These are phyloP conservation scores for Verbascum thapsus DNA, from an alignment of 257 asterid genomes.

Conservation along the genomic window DNA sequence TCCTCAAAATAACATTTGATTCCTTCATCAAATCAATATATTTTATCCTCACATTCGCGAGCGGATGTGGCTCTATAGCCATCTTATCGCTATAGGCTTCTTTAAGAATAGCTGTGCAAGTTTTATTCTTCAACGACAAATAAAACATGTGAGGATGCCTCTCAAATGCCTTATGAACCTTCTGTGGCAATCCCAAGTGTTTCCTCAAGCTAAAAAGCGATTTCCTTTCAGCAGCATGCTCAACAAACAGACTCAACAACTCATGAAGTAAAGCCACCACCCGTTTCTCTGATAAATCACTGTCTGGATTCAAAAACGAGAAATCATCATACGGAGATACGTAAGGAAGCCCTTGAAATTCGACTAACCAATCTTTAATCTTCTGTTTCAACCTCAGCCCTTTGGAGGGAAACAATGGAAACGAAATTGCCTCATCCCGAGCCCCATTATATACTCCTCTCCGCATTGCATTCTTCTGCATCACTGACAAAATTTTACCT, in stretches of 20 bases:
- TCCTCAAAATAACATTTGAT: conserved; percentile 52
- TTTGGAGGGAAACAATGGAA: conserved; percentile 79
- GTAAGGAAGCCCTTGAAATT: conserved; percentile 75
- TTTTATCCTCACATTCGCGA: conserved; percentile 70
- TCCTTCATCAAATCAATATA: conserved; percentile 73
- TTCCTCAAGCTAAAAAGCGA: conserved; percentile 63
- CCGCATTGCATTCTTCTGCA: conserved; percentile 68
- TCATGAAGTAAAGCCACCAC: conserved; percentile 84
- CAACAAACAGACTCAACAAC: conserved; percentile 75
- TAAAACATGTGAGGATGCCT: conserved; percentile 82
- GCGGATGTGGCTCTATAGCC: conserved; percentile 67
- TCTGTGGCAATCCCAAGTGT: conserved; percentile 80
- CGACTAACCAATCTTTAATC: conserved; percentile 69
- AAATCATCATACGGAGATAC: conserved; percentile 70
- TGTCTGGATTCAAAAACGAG: conserved; percentile 50
- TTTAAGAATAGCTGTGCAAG: conserved; percentile 80
- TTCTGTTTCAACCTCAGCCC: conserved; percentile 76
- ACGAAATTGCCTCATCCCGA: conserved; percentile 53
- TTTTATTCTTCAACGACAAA: conserved; percentile 70
- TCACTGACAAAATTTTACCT: conserved; percentile 39
- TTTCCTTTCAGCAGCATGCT: conserved; percentile 83
- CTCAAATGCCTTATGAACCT: conserved; percentile 85
- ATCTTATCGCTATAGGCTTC: conserved; percentile 65
- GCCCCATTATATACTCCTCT: conserved; percentile 57
- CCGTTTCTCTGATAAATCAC: conserved; percentile 79